Conservation (phyloP, 1,139 yeast genomes). For the Dujonia santamariae region DNA sequence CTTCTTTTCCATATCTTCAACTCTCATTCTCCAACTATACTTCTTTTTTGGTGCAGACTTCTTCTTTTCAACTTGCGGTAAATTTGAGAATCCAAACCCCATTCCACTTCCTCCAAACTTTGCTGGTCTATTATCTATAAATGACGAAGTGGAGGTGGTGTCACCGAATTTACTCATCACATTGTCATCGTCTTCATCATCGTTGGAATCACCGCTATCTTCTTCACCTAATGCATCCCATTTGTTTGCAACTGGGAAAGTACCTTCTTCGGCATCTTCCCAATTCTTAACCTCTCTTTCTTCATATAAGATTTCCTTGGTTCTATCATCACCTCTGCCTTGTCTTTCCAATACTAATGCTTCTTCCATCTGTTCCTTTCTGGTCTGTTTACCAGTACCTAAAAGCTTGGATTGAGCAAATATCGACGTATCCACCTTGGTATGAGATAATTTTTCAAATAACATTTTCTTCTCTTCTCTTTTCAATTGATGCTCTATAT, state of each 20-base stretch:
- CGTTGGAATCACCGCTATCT: constrained; percentile 11
- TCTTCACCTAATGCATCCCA: constrained; percentile 8
- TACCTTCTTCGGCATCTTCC: constrained; percentile 41
- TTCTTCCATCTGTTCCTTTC: constrained; percentile 66
- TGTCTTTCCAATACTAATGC: constrained; percentile 72
- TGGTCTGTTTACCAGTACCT: constrained; percentile 76
- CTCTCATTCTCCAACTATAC: constrained; percentile 41
- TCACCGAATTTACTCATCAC: constrained; percentile 24
- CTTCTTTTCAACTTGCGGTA: constrained; percentile 44
- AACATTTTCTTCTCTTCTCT: constrained; percentile 84
- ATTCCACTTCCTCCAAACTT: constrained; percentile 56
- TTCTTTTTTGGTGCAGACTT: constrained; percentile 25
- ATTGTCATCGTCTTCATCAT: constrained; percentile 21
- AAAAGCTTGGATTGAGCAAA: constrained; percentile 71
- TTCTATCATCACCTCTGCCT: constrained; percentile 67
- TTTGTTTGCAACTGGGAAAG: constrained; percentile 9
- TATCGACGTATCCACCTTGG: constrained; percentile 69
- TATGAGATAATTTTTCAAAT: constrained; percentile 66
- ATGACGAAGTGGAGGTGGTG: constrained; percentile 39
- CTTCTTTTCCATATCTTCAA: constrained; percentile 38
- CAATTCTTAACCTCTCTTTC: constrained; percentile 65
- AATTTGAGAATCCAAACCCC: constrained; percentile 68
- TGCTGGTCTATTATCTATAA: constrained; percentile 71
- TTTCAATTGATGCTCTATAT: constrained; percentile 82
- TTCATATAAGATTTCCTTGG: constrained; percentile 65